A percentile compares a stretch with the other conserved stretches of the same genome.
Conservation (phyloP, 805 yeast genomes). For the Ogataea naganishii region DNA sequence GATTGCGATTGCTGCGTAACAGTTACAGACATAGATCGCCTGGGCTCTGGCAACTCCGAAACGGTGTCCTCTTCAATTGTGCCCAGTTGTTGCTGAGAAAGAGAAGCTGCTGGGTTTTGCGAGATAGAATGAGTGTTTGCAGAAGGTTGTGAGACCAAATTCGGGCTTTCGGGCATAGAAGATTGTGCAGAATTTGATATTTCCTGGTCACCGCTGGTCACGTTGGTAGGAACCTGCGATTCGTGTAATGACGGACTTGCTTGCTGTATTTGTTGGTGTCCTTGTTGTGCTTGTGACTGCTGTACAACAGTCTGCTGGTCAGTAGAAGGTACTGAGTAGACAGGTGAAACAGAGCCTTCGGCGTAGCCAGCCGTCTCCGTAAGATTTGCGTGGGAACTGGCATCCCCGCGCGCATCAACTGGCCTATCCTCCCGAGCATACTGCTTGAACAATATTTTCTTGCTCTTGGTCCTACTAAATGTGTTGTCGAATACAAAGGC, state of each 20-base stretch:
- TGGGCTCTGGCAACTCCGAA: too few relatives aligned
- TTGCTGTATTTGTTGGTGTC: constrained; percentile 2
- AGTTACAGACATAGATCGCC: too few relatives aligned
- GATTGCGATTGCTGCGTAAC: too few relatives aligned
- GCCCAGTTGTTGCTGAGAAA: not conserved
- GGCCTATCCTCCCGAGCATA: constrained; percentile 25
- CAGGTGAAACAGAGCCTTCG: not conserved
- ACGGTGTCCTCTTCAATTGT: not conserved
- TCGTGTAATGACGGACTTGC: too few relatives aligned
- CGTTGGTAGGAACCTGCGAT: too few relatives aligned
- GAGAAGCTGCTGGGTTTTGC: not conserved
- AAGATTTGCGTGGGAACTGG: too few relatives aligned
- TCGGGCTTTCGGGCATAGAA: too few relatives aligned
- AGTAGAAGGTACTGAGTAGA: not conserved
- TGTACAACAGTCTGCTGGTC: constrained; percentile 5
- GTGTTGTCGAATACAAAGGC: constrained; percentile 93
- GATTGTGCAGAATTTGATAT: too few relatives aligned
- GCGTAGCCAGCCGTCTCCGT: not conserved
- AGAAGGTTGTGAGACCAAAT: too few relatives aligned
- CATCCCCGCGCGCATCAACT: too few relatives aligned
- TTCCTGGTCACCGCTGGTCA: too few relatives aligned
- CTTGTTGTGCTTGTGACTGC: constrained; percentile 3
- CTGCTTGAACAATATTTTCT: constrained; percentile 65
- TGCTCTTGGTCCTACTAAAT: constrained; percentile 76
- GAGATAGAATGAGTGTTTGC: too few relatives aligned